A percentile compares a stretch with the other conserved stretches of the same genome.
Conservation (phyloP, 2,329 filamentous ascomycete species). For the Ophiostoma perfectum region DNA sequence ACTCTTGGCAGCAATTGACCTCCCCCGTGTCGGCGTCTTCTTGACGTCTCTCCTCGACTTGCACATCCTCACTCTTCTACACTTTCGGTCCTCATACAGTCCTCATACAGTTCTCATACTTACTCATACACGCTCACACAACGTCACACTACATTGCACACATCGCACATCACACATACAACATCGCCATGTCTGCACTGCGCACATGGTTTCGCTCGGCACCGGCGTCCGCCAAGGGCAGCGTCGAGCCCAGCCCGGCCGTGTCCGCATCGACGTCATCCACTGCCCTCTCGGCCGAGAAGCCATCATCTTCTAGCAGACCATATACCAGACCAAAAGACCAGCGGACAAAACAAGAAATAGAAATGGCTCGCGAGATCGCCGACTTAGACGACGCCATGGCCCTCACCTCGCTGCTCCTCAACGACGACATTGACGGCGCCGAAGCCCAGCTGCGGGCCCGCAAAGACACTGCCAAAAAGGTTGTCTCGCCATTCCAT, state of each 20-base stretch:
- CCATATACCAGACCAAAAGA: not conserved
- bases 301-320: not conserved
- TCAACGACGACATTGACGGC: conserved; percentile 84
- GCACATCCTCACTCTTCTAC: not conserved
- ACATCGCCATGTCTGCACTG: conserved; percentile 34
- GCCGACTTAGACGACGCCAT: conserved; percentile 56
- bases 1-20: not conserved
- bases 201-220: conserved; percentile 47
- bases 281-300: conserved; percentile 25
- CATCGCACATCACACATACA: no score
- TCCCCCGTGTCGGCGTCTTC: no score
- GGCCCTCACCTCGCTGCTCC: conserved; percentile 63
- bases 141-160: not conserved
- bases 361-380: conserved; percentile 39
- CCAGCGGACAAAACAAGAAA: conserved; percentile 18
- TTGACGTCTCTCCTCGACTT: not conserved
- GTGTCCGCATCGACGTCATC: conserved; percentile 30
- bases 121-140: not conserved
- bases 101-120: not conserved
- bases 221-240: conserved; percentile 30
- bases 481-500: conserved; percentile 81
- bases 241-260: conserved; percentile 32
- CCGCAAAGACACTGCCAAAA: conserved; percentile 34
- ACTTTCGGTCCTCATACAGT: no score
- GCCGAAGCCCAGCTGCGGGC: conserved; percentile 72